Evolutionary conservation across 2,329 filamentous ascomycete genomes (phyloP).

Genomic region (Sclerotiophoma versabilis): DNA sequence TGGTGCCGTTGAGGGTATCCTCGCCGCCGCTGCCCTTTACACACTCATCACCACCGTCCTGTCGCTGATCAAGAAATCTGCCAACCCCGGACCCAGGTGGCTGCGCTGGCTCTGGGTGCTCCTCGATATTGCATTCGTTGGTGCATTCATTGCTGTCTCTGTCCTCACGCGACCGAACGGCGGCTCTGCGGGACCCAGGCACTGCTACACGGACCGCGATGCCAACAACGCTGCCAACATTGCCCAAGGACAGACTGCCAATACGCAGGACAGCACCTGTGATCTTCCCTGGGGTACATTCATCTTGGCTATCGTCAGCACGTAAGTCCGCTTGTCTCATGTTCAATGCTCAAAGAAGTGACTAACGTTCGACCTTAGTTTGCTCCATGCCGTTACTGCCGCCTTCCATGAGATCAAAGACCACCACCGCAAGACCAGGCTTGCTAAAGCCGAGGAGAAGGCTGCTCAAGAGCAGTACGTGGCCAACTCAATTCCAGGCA

Average conservation of each 20-base stretch:
- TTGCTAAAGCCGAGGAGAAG: background rate
- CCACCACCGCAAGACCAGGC: conserved; percentile 23
- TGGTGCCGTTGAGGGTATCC: conserved; percentile 55
- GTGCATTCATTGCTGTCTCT: conserved; percentile 54
- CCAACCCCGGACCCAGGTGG: conserved; percentile 37
- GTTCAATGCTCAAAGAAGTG: background rate
- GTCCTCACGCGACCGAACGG: conserved; percentile 51
- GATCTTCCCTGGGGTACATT: conserved; percentile 55
- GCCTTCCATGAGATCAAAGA: conserved; percentile 51
- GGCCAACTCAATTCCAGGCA: background rate
- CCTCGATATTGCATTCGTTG: conserved; percentile 47
- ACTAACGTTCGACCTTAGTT: conserved; percentile 30
- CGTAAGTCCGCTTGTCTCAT: conserved; percentile 43
- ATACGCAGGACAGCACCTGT: conserved; percentile 40
- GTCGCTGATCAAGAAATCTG: conserved; percentile 42
- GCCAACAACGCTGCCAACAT: conserved; percentile 9
- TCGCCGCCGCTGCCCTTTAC: conserved; percentile 55
- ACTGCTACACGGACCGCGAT: conserved; percentile 35
- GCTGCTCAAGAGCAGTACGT: background rate
- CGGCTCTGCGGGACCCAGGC: conserved; percentile 43
- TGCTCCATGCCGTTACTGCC: conserved; percentile 54
- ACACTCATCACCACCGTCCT: conserved; percentile 50
- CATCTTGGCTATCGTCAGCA: conserved; percentile 54
- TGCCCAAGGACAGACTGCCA: conserved; percentile 24
- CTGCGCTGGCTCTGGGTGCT: conserved; percentile 53